These are phyloP conservation scores for Mycena filopes DNA, from an alignment of 768 basidiomycete genomes.

Conservation along the genomic window DNA sequence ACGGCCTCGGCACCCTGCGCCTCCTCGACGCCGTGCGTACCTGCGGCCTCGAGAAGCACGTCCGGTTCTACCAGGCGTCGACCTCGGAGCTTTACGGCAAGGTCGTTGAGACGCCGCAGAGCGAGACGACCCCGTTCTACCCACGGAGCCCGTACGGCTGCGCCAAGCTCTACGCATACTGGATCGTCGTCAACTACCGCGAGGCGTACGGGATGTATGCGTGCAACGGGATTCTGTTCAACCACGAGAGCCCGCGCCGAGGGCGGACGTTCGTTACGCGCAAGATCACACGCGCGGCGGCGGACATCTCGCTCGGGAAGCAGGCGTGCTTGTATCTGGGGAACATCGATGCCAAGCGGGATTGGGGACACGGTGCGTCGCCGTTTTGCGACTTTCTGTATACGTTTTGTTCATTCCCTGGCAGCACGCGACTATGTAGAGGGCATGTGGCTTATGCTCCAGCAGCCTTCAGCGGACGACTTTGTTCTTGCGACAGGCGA, in stretches of 20 bases:
- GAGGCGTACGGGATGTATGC: slow-evolving; percentile 98
- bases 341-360: slow-evolving; percentile 93
- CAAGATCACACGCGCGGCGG: slow-evolving; percentile 92
- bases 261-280: slow-evolving; percentile 96
- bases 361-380: slow-evolving; percentile 93
- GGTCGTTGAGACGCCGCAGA: slow-evolving; percentile 95
- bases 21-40: slow-evolving; percentile 96
- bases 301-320: slow-evolving; percentile 91
- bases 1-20: slow-evolving; percentile 93
- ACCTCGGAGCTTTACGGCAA: slow-evolving; percentile 98
- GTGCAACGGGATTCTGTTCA: slow-evolving; percentile 97
- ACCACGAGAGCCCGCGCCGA: slow-evolving; percentile 95
- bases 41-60: slow-evolving; percentile 91
- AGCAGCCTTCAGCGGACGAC: slow-evolving; percentile 85
- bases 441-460: slow-evolving; percentile 98
- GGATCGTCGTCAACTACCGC: slow-evolving; percentile 92
- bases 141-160: slow-evolving; percentile 97
- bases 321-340: slow-evolving; percentile 92
- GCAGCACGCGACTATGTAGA: slow-evolving; percentile 91
- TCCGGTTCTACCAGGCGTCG: slow-evolving; percentile 97
- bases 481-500: slow-evolving; percentile 97
- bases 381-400: slow-evolving; percentile 1
- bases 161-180: slow-evolving; percentile 93
- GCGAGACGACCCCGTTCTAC: slow-evolving; percentile 97
- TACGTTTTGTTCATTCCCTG: background rate